Evolutionary conservation across 2,329 filamentous ascomycete genomes (phyloP), one percentile per base, ranked within the genome.

Genomic region (Delphinella strobiligena): DNA sequence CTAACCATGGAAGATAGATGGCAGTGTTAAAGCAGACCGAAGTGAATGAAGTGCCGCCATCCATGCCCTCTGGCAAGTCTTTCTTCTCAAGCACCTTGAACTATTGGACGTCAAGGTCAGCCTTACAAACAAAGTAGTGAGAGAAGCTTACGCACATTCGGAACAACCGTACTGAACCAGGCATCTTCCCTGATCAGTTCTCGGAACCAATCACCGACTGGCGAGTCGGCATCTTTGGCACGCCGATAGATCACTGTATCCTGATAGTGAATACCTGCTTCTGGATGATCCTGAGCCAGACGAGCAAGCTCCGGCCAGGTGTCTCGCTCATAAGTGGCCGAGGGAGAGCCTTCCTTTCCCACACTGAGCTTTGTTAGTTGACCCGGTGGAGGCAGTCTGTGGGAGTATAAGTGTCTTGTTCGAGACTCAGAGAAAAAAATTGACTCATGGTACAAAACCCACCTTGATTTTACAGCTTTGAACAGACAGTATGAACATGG

Each of bases 21-120:
- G 82, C 76, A 0, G 84, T 84, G 63, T 96, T 95, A 58, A 95
- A 89, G 62, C 88, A 95, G 31, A 94, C 79, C 1, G 83, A 89
- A 5, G 75, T 85, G 59, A 91, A 94, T 40, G 72, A 68, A 37
- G 75, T 82, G 17, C 78, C 87, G 9, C 80, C 81, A 44, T 86
- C 79, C 38, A 80, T 73, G 14, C 74, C 82, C 0, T 64, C 51
- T 0, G 75, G 73, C 1, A 93, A 63, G 49, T 56, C 51, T 4
- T 45, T 43, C 31, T 52, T 46, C 11, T 49, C 19, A 4, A 61
- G 47, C 2, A 55, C 44, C 34, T 50, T 51, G 50, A 60, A 61
- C 55, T 58, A 38, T 5, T 19, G 22, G 22, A 14, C n/a, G 10
- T 30, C 48, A 34, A 45, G n/a, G n/a, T n/a, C n/a, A 33, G 17